A percentile compares a stretch with the other conserved stretches of the same genome.
These are phyloP conservation scores for Urochloa ruziziensis DNA, from an alignment of 176 grass and related monocot genomes.

Conservation along the genomic window DNA sequence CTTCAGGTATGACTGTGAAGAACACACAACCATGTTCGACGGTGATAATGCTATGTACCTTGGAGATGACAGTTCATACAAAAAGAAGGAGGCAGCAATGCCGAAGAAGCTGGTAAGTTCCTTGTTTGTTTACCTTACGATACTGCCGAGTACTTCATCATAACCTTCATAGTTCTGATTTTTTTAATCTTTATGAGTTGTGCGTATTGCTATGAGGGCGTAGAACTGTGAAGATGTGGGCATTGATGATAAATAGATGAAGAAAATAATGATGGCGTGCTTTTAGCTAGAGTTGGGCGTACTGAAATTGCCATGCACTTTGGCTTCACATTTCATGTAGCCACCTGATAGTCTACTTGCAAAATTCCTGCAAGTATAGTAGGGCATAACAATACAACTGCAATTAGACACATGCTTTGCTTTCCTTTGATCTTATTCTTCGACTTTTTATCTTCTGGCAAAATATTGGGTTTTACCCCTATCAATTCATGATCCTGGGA, in stretches of 20 bases:
- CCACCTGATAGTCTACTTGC: slow-evolving; percentile 1
- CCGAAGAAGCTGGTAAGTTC: slow-evolving; percentile 81
- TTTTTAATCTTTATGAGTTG: neutral
- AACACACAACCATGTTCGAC: slow-evolving; percentile 86
- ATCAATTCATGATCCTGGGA: neutral
- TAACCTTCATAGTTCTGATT: slow-evolving; percentile 9
- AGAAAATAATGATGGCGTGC: neutral
- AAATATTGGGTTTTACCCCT: neutral
- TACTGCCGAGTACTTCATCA: slow-evolving; percentile 9
- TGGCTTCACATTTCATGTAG: slow-evolving; percentile 6
- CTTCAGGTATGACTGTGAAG: slow-evolving; percentile 96
- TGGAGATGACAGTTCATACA: slow-evolving; percentile 71
- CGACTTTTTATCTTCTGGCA: neutral
- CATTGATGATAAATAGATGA: slow-evolving; percentile 2
- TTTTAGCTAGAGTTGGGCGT: neutral
- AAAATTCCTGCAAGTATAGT: neutral
- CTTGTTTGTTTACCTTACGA: slow-evolving; percentile 23
- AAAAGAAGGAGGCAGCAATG: slow-evolving; percentile 82
- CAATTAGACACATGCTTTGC: neutral
- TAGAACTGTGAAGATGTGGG: slow-evolving; percentile 16
- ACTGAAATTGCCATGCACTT: neutral
- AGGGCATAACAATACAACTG: neutral
- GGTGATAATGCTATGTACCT: slow-evolving; percentile 74
- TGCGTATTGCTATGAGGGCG: neutral
- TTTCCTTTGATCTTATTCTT: neutral